Base-by-base conservation (phyloP, 768 basidiomycete genomes). In the Kwoniella sp. region DNA sequence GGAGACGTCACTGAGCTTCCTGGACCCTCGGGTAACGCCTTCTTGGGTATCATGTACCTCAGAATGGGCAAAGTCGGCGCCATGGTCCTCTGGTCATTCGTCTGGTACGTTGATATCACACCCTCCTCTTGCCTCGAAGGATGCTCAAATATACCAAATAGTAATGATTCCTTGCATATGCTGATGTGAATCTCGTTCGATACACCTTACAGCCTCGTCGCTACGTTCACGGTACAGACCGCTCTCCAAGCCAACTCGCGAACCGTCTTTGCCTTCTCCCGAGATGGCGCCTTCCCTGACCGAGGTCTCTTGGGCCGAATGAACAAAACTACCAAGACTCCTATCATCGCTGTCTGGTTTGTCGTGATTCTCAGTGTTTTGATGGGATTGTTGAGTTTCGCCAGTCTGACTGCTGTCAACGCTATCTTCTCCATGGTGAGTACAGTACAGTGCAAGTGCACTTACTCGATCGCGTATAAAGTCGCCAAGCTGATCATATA, bases 361-460 rank as follows among this genome's bases (percentile, higher is more conserved):
- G 86, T 86, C 29, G 90, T 90, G 2, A 57, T 87, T 60, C 78
- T 90, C 70, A 85, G 86, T 70, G 85, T 90, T 72, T 82, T 90
- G 28, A 71, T 77, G 68, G 82, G 81, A 30, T 82, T 91, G 34
- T 85, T 93, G 26, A 87, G 89, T 73, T 86, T 92, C 68, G 91
- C 90, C 12, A 89, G 87, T 66, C 85, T 89, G 13, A 82, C 89
- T 55, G 90, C 91, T 4, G 88, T 89, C 20, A 87, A 87, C 66
- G 91, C 91, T 26, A 87, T 93, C 71, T 93, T 92, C 83, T 87
- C 89, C 3, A 84, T 93, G 72, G 89, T 91, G 81, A 88, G 71
- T 74, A 17, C 9, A n/a, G n/a, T n/a, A n/a, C n/a, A n/a, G n/a
- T n/a, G n/a, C n/a, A n/a, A n/a, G n/a, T n/a, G n/a, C n/a, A n/a